Evolutionary conservation across 2,329 filamentous ascomycete species (phyloP).

Genomic region (Colletotrichum abscissum): DNA sequence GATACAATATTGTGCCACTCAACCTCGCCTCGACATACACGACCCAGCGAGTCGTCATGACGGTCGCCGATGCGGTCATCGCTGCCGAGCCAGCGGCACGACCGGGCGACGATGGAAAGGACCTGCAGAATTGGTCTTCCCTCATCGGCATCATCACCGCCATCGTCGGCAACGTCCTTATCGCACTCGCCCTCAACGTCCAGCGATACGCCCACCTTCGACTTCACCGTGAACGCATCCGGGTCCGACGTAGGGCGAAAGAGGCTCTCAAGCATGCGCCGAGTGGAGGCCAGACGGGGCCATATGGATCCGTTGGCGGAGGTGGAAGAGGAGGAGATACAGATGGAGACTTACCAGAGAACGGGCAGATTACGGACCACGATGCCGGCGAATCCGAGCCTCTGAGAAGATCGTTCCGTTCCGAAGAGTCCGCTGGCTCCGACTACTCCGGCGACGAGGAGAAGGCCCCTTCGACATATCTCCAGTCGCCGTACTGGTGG

Average conservation of each 20-base stretch:
- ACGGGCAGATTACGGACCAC: constrained; percentile 42
- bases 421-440: constrained; percentile 52
- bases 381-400: constrained; percentile 60
- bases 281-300: constrained; percentile 41
- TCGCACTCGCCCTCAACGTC: constrained; percentile 94
- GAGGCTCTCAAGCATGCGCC: constrained; percentile 62
- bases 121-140: constrained; percentile 83
- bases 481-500: constrained; percentile 97
- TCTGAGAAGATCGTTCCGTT: constrained; percentile 62
- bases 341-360: constrained; percentile 16
- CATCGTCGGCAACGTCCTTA: constrained; percentile 91
- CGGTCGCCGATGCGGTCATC: constrained; percentile 16
- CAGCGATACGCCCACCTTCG: constrained; percentile 95
- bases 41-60: constrained; percentile 23
- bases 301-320: constrained; percentile 48
- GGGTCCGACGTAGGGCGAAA: constrained; percentile 65
- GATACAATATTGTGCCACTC: not conserved
- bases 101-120: constrained; percentile 52
- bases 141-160: constrained; percentile 95
- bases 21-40: not conserved
- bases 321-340: constrained; percentile 24
- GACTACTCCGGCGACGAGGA: constrained; percentile 47
- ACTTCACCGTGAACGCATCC: constrained; percentile 76
- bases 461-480: constrained; percentile 74
- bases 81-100: constrained; percentile 29